Base-by-base conservation (phyloP, 495 filamentous ascomycete genomes). In the Neurospora sp. region DNA sequence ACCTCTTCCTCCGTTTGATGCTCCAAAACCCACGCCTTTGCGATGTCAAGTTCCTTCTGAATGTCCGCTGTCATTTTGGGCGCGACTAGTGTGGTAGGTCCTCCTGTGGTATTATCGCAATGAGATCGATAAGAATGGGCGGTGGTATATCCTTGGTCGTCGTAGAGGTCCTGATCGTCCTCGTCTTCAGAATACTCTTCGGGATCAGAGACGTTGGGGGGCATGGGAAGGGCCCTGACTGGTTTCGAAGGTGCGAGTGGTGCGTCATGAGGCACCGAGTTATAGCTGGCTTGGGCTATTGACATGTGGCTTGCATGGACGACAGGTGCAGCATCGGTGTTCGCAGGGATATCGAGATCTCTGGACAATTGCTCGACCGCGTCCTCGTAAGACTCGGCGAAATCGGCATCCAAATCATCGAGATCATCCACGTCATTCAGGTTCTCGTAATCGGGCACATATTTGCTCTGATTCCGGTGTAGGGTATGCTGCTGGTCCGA, bases 101-200 rank as follows among this genome's bases (percentile, higher is more conserved):
- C 90, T 21, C 89, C 89, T 5, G 92, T 94, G 28, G 93, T 95
- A 78, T 94, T 93, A 73, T 95, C 93, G 11, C 90, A 87, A n/a
- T 89, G 89, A 19, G 91, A 92, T 36, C 85, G 86, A 76, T 89
- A 89, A 9, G 92, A 93, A 69, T 92, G 89, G 5, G 91, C 90
- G 1, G 92, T 94, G 28, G 89, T 89, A 78, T 93, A 95, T 4
- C 90, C 93, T 78, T 93, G 91, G 11, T 93, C 92, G n/a, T 93
- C 91, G 72, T 92, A 92, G 76, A 90, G 90, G 72, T 92, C 91
- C 40, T 92, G 90, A 10, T 90, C 88, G 8, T 94, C 91, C 19
- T 91, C 90, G 38, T 93, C 90, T 31, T 92, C 91, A 88, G 89
- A 92, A 78, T 89, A 93, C 76, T 93, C 90, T 76, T 93, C 92